phyloP scores from a whole-genome alignment of 2,329 filamentous ascomycete genomes.

The Domatiomyces globalis region DNA sequence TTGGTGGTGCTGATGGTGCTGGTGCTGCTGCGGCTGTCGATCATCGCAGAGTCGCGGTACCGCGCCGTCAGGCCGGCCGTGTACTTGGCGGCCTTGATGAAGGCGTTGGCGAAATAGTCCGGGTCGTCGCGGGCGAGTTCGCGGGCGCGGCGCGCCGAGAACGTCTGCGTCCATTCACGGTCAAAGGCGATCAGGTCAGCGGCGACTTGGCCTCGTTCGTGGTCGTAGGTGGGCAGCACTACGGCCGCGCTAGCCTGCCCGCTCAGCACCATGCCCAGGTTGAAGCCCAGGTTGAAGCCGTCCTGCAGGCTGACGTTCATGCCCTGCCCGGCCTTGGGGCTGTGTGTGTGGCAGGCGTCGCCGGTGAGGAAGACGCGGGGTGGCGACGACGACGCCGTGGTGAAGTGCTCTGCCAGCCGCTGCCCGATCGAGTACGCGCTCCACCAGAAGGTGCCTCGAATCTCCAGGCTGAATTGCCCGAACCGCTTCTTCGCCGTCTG shows the following conservation, averaged over 20 bases:
- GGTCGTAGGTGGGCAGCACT: conserved; percentile 40
- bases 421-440: conserved; percentile 58
- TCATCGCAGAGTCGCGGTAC: conserved; percentile 40
- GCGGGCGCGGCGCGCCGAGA: conserved; percentile 25
- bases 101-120: conserved; percentile 42
- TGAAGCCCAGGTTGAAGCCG: conserved; percentile 47
- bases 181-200: conserved; percentile 49
- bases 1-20: background rate
- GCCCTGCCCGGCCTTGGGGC: conserved; percentile 56
- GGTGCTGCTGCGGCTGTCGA: conserved; percentile 23
- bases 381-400: conserved; percentile 38
- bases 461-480: conserved; percentile 35
- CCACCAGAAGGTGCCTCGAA: conserved; percentile 50
- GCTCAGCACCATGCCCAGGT: conserved; percentile 37
- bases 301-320: conserved; percentile 44
- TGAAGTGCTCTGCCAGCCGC: conserved; percentile 56
- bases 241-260: conserved; percentile 27
- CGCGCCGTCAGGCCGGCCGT: conserved; percentile 45
- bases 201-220: conserved; percentile 40
- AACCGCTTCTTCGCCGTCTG: conserved; percentile 40
- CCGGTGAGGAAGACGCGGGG: conserved; percentile 52
- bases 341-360: conserved; percentile 56
- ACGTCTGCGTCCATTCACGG: conserved; percentile 39
- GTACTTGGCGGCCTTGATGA: conserved; percentile 43
- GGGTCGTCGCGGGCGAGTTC: conserved; percentile 25